These are phyloP conservation scores for Tylopilus vinaceipallidus DNA, from an alignment of 768 basidiomycete species.

Conservation along the genomic window DNA sequence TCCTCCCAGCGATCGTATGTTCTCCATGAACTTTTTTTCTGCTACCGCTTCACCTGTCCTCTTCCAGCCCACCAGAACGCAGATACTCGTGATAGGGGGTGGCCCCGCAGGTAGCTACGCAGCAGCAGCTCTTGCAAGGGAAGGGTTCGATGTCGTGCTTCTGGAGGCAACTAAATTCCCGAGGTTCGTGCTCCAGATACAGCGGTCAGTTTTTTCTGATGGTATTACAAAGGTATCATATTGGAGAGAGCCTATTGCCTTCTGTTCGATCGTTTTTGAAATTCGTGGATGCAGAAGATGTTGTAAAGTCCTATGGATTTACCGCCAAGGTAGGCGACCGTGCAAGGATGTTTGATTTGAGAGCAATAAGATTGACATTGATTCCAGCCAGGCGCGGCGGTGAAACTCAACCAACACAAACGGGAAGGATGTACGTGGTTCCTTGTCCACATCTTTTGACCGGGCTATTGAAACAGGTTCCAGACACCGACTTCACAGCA, in stretches of 20 bases:
- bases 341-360: neutral
- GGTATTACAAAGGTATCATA: slow-evolving; percentile 7
- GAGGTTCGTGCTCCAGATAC: neutral
- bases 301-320: neutral
- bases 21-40: no score
- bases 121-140: slow-evolving; percentile 3
- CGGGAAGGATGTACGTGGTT: slow-evolving; percentile 8
- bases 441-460: neutral
- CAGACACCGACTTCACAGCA: slow-evolving; percentile 7
- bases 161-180: slow-evolving; percentile 9
- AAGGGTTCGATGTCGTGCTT: slow-evolving; percentile 4
- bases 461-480: neutral
- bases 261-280: neutral
- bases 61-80: neutral
- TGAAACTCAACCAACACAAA: slow-evolving; percentile 13
- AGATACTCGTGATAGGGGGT: slow-evolving; percentile 10
- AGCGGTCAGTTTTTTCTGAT: neutral
- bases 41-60: no score
- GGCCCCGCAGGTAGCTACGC: slow-evolving; percentile 11
- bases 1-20: no score
- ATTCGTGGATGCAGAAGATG: slow-evolving; percentile 1
- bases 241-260: slow-evolving; percentile 10
- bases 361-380: no score
- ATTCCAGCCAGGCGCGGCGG: slow-evolving; percentile 3
- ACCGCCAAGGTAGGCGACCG: neutral